phyloP scores from a whole-genome alignment of 257 asterid genomes.

The Nicotiana sylvestris region DNA sequence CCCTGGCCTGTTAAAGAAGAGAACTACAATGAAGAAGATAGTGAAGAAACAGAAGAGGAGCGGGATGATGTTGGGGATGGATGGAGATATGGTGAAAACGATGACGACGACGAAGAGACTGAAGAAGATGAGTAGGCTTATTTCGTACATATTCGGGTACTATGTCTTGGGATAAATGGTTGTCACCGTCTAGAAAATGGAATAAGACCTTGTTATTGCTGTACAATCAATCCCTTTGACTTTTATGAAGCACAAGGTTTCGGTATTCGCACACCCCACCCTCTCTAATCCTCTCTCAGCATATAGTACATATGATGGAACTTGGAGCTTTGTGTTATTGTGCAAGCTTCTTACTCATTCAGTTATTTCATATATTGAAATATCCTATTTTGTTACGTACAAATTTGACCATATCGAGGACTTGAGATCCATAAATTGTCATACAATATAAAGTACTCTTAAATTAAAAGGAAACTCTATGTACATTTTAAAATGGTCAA shows the following conservation, averaged over 20 bases:
- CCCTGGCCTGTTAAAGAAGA: constrained; percentile 61
- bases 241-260: not conserved
- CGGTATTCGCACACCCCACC: not conserved
- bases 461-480: not conserved
- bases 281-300: not conserved
- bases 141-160: too few species aligned
- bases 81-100: constrained; percentile 64
- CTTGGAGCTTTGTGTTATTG: not conserved
- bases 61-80: constrained; percentile 65
- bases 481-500: not conserved
- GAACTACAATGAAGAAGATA: constrained; percentile 68
- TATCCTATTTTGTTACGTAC: not conserved
- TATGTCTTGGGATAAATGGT: not conserved
- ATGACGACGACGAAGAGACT: constrained; percentile 95
- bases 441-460: not conserved
- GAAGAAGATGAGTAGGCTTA: constrained; percentile 71
- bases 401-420: not conserved
- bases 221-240: not conserved
- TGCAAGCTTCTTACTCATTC: not conserved
- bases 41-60: constrained; percentile 98
- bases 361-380: not conserved
- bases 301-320: not conserved
- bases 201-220: not conserved
- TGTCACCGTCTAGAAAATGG: not conserved
- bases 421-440: not conserved